Conservation (phyloP, 306 rosid species). For the Dalbergia cultrata region DNA sequence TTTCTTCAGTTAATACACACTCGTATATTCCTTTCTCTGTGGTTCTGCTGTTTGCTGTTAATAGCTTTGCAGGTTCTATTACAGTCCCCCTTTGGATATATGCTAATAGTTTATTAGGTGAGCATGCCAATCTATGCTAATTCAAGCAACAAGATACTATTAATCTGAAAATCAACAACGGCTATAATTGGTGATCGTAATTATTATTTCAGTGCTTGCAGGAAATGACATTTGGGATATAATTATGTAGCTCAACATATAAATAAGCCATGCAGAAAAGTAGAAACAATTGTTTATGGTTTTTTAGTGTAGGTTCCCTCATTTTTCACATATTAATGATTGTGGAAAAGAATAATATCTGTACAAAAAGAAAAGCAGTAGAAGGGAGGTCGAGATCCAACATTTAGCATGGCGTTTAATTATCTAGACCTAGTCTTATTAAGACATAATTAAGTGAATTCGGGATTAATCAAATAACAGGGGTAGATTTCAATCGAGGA, state of each 20-base stretch:
- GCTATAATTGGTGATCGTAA: slow-evolving; percentile 22
- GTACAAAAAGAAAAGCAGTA: slow-evolving; percentile 30
- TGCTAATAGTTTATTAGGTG: slow-evolving; percentile 37
- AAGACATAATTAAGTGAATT: slow-evolving; percentile 47
- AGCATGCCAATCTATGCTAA: slow-evolving; percentile 35
- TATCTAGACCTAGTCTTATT: slow-evolving; percentile 60
- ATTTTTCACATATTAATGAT: slow-evolving; percentile 43
- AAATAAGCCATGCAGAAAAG: slow-evolving; percentile 15
- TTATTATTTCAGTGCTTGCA: slow-evolving; percentile 10
- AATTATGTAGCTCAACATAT: slow-evolving; percentile 19
- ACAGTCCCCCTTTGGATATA: slow-evolving; percentile 33
- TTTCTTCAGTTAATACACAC: too few species aligned
- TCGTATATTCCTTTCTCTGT: too few species aligned
- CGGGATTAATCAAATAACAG: slow-evolving; percentile 38
- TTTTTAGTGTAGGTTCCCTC: slow-evolving; percentile 46
- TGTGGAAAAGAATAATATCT: slow-evolving; percentile 40
- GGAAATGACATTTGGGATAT: slow-evolving; percentile 13
- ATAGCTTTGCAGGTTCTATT: too few species aligned
- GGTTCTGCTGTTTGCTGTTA: too few species aligned
- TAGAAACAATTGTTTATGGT: slow-evolving; percentile 27
- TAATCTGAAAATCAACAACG: background rate
- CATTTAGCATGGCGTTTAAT: slow-evolving; percentile 57
- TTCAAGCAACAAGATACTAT: slow-evolving; percentile 30
- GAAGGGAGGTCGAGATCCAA: slow-evolving; percentile 62
- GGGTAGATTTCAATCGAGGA: slow-evolving; percentile 30